Evolutionary conservation across 2,329 filamentous ascomycete species (phyloP).

Genomic region (Meredithiella fracta): DNA sequence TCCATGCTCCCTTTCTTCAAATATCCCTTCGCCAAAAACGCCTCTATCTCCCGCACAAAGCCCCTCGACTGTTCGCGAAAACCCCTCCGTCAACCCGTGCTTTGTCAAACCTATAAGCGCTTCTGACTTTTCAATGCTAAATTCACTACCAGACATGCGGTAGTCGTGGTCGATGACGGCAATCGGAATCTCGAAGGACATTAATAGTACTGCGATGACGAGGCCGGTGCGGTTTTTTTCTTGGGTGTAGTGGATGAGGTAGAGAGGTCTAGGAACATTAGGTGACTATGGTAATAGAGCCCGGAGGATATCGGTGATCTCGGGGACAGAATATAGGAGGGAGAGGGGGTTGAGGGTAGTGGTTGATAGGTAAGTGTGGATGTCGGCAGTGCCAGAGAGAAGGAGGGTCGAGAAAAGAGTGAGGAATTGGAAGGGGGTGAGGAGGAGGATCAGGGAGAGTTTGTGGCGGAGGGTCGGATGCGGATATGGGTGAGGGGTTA

Average conservation of each 20-base stretch:
- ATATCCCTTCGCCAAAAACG: constrained; percentile 45
- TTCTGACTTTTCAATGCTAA: constrained; percentile 44
- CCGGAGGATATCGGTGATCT: constrained; percentile 33
- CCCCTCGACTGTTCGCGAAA: constrained; percentile 46
- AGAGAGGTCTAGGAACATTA: constrained; percentile 33
- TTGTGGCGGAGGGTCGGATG: constrained; percentile 6
- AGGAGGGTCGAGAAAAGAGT: not conserved
- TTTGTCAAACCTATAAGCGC: constrained; percentile 50
- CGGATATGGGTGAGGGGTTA: not conserved
- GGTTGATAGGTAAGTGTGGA: constrained; percentile 50
- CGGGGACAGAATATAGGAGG: constrained; percentile 47
- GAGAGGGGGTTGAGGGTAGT: constrained; percentile 59
- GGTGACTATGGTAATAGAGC: constrained; percentile 12
- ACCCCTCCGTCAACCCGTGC: constrained; percentile 59
- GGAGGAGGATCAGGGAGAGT: constrained; percentile 8
- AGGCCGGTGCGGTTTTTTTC: constrained; percentile 70
- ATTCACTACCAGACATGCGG: constrained; percentile 40
- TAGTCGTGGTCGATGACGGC: constrained; percentile 58
- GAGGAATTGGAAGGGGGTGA: constrained; percentile 12
- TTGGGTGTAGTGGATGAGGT: constrained; percentile 70
- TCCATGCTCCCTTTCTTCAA: constrained; percentile 45
- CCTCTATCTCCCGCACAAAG: constrained; percentile 44
- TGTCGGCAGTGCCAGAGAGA: constrained; percentile 47
- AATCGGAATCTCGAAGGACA: constrained; percentile 42
- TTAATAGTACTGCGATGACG: constrained; percentile 48